A percentile compares a stretch with the other conserved stretches of the same genome.
Conservation (phyloP, 2,329 filamentous ascomycete genomes). For the Berkeleyomyces basicola region DNA sequence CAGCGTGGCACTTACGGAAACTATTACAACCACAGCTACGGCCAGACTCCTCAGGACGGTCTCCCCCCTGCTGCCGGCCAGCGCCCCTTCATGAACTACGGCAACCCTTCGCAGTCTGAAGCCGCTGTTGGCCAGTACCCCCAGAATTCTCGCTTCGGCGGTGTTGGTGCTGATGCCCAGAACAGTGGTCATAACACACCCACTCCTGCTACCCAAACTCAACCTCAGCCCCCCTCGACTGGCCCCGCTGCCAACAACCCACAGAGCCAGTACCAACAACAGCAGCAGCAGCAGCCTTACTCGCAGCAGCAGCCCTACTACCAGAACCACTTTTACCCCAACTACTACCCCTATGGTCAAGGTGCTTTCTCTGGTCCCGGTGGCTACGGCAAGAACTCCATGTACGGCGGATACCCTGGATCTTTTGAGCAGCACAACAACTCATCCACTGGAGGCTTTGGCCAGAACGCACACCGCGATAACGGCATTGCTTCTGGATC, state of each 20-base stretch:
- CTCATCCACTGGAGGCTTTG: constrained; percentile 36
- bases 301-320: constrained; percentile 39
- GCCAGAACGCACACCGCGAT: constrained; percentile 37
- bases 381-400: constrained; percentile 34
- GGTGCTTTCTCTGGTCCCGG: constrained; percentile 28
- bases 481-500: constrained; percentile 32
- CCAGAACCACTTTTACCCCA: constrained; percentile 44
- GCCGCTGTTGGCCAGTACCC: constrained; percentile 49
- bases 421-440: constrained; percentile 32
- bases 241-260: constrained; percentile 17
- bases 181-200: constrained; percentile 85
- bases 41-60: constrained; percentile 57
- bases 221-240: constrained; percentile 27
- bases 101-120: constrained; percentile 40
- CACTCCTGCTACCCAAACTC: constrained; percentile 51
- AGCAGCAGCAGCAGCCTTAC: constrained; percentile 24
- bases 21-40: constrained; percentile 37
- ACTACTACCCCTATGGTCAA: constrained; percentile 40
- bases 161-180: constrained; percentile 49
- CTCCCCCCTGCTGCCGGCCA: constrained; percentile 24
- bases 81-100: constrained; percentile 62
- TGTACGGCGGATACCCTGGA: constrained; percentile 41
- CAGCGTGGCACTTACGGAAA: constrained; percentile 60
- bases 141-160: constrained; percentile 49
- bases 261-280: constrained; percentile 39